These are phyloP conservation scores for Microsporum canis DNA, from an alignment of 2,329 filamentous ascomycete species.

Conservation along the genomic window DNA sequence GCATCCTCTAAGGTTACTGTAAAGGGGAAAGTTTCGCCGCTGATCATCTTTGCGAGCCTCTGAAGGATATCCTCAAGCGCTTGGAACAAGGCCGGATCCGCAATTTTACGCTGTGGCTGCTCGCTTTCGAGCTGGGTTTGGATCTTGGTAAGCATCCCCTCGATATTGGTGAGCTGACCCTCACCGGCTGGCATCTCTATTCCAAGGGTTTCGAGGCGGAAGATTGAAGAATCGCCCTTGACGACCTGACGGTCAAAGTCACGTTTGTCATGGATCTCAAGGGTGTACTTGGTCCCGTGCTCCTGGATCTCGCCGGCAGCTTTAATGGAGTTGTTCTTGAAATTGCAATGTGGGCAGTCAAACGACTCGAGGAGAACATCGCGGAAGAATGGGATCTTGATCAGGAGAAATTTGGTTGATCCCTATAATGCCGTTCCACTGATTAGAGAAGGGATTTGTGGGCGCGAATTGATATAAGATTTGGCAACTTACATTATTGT, in stretches of 20 bases:
- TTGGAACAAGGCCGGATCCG: slow-evolving; percentile 63
- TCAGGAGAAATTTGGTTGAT: slow-evolving; percentile 73
- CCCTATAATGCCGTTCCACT: slow-evolving; percentile 44
- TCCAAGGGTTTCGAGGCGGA: slow-evolving; percentile 83
- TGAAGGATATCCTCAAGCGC: slow-evolving; percentile 69
- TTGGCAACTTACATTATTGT: slow-evolving; percentile 50
- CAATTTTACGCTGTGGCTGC: slow-evolving; percentile 69
- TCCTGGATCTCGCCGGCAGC: slow-evolving; percentile 85
- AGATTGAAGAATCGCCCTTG: slow-evolving; percentile 76
- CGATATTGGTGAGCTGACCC: slow-evolving; percentile 85
- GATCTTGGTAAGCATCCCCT: slow-evolving; percentile 70
- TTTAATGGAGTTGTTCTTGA: slow-evolving; percentile 89
- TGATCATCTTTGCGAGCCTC: slow-evolving; percentile 64
- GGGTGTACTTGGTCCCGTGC: slow-evolving; percentile 70
- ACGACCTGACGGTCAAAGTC: slow-evolving; percentile 83
- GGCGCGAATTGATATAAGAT: background rate
- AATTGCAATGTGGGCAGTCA: slow-evolving; percentile 75
- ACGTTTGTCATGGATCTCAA: slow-evolving; percentile 58
- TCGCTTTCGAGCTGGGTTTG: slow-evolving; percentile 69
- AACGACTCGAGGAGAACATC: slow-evolving; percentile 98
- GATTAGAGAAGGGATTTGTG: slow-evolving; percentile 10
- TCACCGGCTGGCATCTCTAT: slow-evolving; percentile 85
- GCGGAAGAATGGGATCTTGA: slow-evolving; percentile 91
- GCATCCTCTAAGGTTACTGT: slow-evolving; percentile 79
- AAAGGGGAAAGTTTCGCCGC: slow-evolving; percentile 72